Percentiles rank a stretch among this genome's conserved stretches.
Conservation (phyloP, 1,139 yeast genomes). For the Geotrichum carabidarum region DNA sequence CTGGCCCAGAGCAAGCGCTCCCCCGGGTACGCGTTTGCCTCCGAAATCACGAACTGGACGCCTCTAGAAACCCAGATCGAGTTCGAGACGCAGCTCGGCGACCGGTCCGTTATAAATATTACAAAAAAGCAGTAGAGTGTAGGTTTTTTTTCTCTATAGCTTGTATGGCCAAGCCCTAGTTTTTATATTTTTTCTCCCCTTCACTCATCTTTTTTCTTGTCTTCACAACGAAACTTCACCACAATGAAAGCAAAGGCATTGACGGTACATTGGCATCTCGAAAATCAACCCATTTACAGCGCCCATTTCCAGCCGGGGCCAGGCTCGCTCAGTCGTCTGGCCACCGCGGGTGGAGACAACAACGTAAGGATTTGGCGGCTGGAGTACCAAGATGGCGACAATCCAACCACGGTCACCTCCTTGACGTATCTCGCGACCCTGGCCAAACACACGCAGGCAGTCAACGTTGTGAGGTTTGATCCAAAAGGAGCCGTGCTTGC, state of each 20-base stretch:
- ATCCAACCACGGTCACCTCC: constrained; percentile 44
- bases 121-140: background rate
- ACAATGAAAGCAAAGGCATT: constrained; percentile 58
- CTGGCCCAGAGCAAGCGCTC: constrained; percentile 20
- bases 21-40: constrained; percentile 18
- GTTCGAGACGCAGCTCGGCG: constrained; percentile 17
- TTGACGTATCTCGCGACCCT: constrained; percentile 58
- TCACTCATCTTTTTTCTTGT: background rate
- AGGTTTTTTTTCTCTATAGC: too few relatives aligned
- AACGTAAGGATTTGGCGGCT: constrained; percentile 63
- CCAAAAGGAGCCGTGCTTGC: constrained; percentile 59
- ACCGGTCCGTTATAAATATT: constrained; percentile 15
- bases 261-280: constrained; percentile 78
- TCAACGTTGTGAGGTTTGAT: constrained; percentile 80
- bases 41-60: constrained; percentile 21
- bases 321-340: constrained; percentile 46
- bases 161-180: too few relatives aligned
- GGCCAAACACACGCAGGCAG: constrained; percentile 88
- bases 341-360: constrained; percentile 94
- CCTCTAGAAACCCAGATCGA: constrained; percentile 5
- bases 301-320: constrained; percentile 64
- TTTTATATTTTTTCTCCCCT: too few relatives aligned
- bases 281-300: constrained; percentile 75
- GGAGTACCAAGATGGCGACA: constrained; percentile 23
- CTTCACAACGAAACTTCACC: background rate